Evolutionary conservation across 2,329 filamentous ascomycete genomes (phyloP).

Genomic region (Cercospora zeina): DNA sequence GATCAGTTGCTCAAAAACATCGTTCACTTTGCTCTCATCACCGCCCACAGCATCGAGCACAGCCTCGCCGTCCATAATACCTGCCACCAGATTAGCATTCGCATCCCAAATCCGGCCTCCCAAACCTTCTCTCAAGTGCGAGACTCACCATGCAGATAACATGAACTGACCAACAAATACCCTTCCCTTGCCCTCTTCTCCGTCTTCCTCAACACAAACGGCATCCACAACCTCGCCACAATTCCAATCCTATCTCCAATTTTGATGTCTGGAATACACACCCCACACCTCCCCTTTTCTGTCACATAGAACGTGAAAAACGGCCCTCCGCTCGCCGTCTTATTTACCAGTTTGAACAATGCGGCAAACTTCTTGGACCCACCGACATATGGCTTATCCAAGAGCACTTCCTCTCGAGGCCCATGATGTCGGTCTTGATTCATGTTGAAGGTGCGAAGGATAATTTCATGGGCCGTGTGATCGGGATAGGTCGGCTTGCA

Average conservation of each 20-base stretch:
- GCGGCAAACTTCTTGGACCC: constrained; percentile 1
- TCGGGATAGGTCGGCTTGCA: background rate
- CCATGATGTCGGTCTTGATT: constrained; percentile 6
- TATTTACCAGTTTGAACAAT: background rate
- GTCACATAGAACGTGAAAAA: constrained; percentile 16
- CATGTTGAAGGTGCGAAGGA: constrained; percentile 1
- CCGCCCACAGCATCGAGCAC: constrained; percentile 7
- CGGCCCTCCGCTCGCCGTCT: background rate
- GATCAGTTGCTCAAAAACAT: background rate
- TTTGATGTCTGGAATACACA: constrained; percentile 1
- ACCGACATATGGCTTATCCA: background rate
- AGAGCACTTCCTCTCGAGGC: background rate
- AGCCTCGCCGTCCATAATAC: constrained; percentile 13
- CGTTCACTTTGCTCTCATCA: background rate
- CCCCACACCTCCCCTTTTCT: constrained; percentile 9
- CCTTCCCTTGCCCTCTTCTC: background rate
- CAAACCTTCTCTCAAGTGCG: background rate
- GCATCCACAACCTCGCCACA: constrained; percentile 10
- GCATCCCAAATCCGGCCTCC: background rate
- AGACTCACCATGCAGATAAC: constrained; percentile 17
- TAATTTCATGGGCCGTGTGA: background rate
- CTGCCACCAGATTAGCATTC: background rate
- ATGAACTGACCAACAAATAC: background rate
- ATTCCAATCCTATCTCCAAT: constrained; percentile 10
- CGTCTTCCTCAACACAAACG: constrained; percentile 7